A percentile compares a stretch with the other conserved stretches of the same genome.
Conservation (phyloP, 345 rosid species). For the Rhizophora apiculata region DNA sequence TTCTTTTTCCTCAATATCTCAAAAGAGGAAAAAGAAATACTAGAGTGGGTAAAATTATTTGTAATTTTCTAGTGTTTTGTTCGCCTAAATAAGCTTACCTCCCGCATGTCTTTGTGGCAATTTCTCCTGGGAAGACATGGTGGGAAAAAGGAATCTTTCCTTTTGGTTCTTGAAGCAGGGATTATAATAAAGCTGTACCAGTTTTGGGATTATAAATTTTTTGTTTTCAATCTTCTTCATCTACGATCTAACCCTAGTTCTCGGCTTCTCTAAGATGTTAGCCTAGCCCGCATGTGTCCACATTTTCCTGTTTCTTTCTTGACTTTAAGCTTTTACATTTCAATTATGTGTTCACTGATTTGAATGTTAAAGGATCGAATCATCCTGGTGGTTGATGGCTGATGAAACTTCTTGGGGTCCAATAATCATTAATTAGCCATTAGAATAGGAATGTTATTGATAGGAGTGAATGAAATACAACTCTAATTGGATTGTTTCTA, state of each 20-base stretch:
- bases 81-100: background rate
- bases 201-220: background rate
- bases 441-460: too few species aligned
- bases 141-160: conserved; percentile 8
- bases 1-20: conserved; percentile 14
- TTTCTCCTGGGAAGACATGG: conserved; percentile 11
- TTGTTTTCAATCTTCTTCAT: conserved; percentile 1
- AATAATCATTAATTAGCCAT: too few species aligned
- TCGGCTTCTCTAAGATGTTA: conserved; percentile 28
- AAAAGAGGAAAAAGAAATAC: background rate
- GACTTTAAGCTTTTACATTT: too few species aligned
- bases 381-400: too few species aligned
- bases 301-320: too few species aligned
- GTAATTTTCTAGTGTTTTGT: background rate
- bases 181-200: background rate
- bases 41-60: background rate
- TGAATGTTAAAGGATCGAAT: too few species aligned
- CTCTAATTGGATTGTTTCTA: too few species aligned
- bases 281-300: too few species aligned
- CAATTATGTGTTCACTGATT: too few species aligned
- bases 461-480: too few species aligned
- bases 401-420: too few species aligned
- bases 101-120: conserved; percentile 8
- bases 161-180: background rate
- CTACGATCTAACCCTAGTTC: conserved; percentile 10